These are phyloP conservation scores for Diaporthe sp. DNA, from an alignment of 2,329 filamentous ascomycete genomes.

Conservation along the genomic window DNA sequence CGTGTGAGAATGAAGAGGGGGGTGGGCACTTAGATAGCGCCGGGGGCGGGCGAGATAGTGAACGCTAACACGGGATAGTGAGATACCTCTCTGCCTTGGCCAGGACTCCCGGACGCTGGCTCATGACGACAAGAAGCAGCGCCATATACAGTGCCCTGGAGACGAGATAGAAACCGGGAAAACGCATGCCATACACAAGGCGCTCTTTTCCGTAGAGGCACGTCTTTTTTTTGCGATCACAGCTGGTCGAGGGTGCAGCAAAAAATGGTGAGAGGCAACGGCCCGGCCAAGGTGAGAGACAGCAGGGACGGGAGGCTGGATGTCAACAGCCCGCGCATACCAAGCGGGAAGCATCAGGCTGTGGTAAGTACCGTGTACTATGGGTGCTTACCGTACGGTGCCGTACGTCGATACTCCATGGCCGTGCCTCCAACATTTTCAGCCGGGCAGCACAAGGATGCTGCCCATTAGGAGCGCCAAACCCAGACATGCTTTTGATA, in stretches of 20 bases:
- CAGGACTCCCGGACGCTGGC: background rate
- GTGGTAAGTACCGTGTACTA: conserved; percentile 27
- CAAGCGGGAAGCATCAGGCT: conserved; percentile 35
- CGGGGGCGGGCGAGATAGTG: conserved; percentile 21
- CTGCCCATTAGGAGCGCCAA: conserved; percentile 23
- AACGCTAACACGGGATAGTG: conserved; percentile 39
- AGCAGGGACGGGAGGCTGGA: conserved; percentile 16
- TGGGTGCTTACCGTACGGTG: conserved; percentile 10
- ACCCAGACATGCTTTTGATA: conserved; percentile 33
- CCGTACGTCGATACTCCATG: conserved; percentile 15
- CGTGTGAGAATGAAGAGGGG: conserved; percentile 36
- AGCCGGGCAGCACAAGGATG: conserved; percentile 34
- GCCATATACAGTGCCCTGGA: background rate
- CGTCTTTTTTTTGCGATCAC: background rate
- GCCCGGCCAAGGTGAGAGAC: background rate
- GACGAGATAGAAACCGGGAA: no score
- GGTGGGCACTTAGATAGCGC: conserved; percentile 38
- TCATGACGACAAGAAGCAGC: background rate
- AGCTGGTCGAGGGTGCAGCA: background rate
- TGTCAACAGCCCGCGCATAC: conserved; percentile 27
- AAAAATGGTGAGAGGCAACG: background rate
- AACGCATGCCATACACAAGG: background rate
- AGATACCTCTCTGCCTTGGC: conserved; percentile 30
- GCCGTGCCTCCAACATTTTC: conserved; percentile 29
- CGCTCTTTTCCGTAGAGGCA: background rate